Base-by-base conservation (phyloP, 2,329 filamentous ascomycete species). In the Trichoderma arundinaceum region DNA sequence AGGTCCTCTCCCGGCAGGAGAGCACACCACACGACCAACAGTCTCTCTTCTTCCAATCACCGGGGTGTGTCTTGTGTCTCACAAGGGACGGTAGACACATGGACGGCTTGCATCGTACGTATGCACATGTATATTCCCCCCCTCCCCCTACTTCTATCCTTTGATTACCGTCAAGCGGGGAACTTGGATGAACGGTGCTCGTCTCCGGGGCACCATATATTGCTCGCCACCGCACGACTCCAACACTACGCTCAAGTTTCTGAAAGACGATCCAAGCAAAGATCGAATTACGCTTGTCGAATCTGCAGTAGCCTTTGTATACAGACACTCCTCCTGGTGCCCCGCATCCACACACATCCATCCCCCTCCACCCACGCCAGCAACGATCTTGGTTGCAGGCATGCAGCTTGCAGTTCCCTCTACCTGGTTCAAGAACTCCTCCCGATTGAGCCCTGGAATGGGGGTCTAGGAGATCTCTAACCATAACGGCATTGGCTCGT, bases 311-410 rank as follows among this genome's bases (percentile, higher is more conserved):
- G 48, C 46, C 28, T 46, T 46, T 64, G 33, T 54, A 64, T 57
- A 64, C 41, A 64, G 43, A 56, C 61, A 64, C 61, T 64, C 61
- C 61, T 64, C 59, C 44, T 61, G 48, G 44, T 35, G 66, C 66
- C 66, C 66, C 66, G 62, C 66, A 67, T 61, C 49, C 66, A 52
- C 66, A 59, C 58, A 66, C 51, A 61, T 58, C 35, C 65, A 64
- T 64, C 51, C 54, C n/a, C 64, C 59, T 64, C 64, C 58, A 64
- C 49, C 58, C 52, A 65, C 66, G 54, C 62, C 66, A 60, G 38
- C 62, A 65, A 57, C 49, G 51, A 64, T 59, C 62, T 64, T 61
- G 46, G 54, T 54, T 58, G 62, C 54, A 61, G 54, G 62, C 66
- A 49, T 65, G 66, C 66, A 67, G 66, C 54, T 67, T 62, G 38